These are phyloP conservation scores for Suhomyces coccinellae DNA, from an alignment of 1,139 yeast genomes.

Conservation along the genomic window DNA sequence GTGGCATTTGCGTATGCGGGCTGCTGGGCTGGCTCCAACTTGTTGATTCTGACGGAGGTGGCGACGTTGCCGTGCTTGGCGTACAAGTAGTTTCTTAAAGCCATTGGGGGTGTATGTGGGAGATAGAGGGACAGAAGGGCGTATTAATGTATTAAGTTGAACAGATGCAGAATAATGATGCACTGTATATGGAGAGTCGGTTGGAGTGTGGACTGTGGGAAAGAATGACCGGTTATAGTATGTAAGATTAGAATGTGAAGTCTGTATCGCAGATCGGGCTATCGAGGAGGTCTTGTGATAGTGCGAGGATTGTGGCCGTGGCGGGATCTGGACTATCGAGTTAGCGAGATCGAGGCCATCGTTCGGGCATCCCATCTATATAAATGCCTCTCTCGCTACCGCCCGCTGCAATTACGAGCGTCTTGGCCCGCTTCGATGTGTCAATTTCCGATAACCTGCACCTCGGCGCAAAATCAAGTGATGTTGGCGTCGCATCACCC, in stretches of 20 bases:
- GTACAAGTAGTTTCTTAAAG: constrained; percentile 44
- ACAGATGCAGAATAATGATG: too few relatives aligned
- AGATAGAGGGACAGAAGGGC: not conserved
- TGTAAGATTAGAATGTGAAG: too few relatives aligned
- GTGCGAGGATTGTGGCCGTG: too few relatives aligned
- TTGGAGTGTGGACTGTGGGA: too few relatives aligned
- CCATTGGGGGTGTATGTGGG: constrained; percentile 37
- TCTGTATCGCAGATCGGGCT: too few relatives aligned
- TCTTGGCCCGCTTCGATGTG: not conserved
- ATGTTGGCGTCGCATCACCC: constrained; percentile 3
- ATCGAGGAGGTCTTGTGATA: too few relatives aligned
- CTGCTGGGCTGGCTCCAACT: constrained; percentile 13
- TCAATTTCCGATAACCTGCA: not conserved
- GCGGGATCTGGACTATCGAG: too few relatives aligned
- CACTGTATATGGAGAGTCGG: too few relatives aligned
- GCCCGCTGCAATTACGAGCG: not conserved
- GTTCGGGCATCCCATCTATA: not conserved
- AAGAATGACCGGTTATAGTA: too few relatives aligned
- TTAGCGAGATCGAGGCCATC: too few relatives aligned
- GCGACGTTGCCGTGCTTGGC: constrained; percentile 37
- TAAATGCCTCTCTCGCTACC: not conserved
- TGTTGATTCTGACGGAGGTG: constrained; percentile 25
- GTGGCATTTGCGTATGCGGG: not conserved
- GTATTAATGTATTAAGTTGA: too few relatives aligned
- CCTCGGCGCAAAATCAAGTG: not conserved